These are phyloP conservation scores for Avicennia marina DNA, from an alignment of 257 asterid species.

Conservation along the genomic window DNA sequence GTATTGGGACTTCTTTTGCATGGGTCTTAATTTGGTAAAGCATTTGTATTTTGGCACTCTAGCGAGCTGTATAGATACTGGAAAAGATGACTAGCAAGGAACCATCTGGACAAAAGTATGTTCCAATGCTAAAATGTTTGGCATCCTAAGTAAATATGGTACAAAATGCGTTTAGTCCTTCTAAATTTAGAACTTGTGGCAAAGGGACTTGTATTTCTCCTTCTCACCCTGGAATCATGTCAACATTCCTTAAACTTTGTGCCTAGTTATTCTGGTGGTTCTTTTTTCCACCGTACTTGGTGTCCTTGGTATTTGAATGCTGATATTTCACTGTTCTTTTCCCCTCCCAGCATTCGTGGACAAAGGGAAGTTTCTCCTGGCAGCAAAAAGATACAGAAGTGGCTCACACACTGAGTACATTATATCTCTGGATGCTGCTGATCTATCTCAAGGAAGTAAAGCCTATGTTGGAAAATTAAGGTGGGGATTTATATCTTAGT, in stretches of 20 bases:
- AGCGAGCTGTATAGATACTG: no score
- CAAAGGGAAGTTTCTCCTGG: conserved; percentile 87
- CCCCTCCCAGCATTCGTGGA: conserved; percentile 61
- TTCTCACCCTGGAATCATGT: background rate
- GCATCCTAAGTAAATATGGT: conserved; percentile 3
- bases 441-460: conserved; percentile 83
- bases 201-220: background rate
- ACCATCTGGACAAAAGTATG: background rate
- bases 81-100: background rate
- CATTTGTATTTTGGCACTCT: background rate
- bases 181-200: conserved; percentile 1
- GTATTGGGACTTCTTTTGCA: background rate
- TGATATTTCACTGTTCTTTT: conserved; percentile 14
- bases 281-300: no score
- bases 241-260: background rate
- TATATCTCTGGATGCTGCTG: conserved; percentile 77
- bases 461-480: conserved; percentile 94
- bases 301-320: background rate
- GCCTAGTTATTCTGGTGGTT: no score
- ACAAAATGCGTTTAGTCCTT: background rate
- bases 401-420: conserved; percentile 83
- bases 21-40: background rate
- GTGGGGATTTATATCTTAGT: conserved; percentile 34
- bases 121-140: background rate
- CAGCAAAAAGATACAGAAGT: conserved; percentile 74